phyloP scores from a whole-genome alignment of 2,329 filamentous ascomycete species.

The Fusarium subglutinans region DNA sequence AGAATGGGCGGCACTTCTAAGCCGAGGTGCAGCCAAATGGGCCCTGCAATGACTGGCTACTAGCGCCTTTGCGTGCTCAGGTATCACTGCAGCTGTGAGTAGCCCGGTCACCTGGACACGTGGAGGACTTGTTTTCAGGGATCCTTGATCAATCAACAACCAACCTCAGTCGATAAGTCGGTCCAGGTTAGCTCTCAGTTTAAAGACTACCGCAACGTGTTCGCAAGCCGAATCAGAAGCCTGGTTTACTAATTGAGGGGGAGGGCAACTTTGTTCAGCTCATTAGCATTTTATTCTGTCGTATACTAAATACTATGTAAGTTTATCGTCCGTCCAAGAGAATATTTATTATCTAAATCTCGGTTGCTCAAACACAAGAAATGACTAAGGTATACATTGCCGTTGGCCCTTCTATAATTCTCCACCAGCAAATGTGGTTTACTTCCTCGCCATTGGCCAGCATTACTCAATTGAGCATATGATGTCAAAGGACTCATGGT shows the following conservation, averaged over 20 bases:
- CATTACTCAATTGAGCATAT: slow-evolving; percentile 3
- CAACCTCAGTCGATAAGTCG: slow-evolving; percentile 5
- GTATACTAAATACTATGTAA: not conserved
- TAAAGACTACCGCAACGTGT: not conserved
- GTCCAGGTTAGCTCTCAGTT: slow-evolving; percentile 15
- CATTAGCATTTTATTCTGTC: not conserved
- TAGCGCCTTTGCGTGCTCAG: slow-evolving; percentile 18
- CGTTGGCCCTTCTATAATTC: not conserved
- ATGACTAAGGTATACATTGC: not conserved
- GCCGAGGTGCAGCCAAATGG: slow-evolving; percentile 19
- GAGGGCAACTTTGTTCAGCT: not conserved
- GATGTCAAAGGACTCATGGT: not conserved
- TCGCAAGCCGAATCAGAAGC: not conserved
- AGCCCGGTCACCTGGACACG: slow-evolving; percentile 28
- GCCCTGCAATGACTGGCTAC: slow-evolving; percentile 18
- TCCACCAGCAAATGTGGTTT: not conserved
- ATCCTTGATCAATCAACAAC: slow-evolving; percentile 3
- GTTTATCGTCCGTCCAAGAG: not conserved
- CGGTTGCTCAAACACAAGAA: not conserved
- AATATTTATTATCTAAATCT: not conserved
- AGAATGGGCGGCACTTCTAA: slow-evolving; percentile 30
- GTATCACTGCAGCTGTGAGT: slow-evolving; percentile 24
- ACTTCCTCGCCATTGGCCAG: not conserved
- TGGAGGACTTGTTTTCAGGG: slow-evolving; percentile 29
- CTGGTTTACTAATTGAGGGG: not conserved